phyloP scores from a whole-genome alignment of 176 grass and related monocot species.

The Saccharum spontaneum region DNA sequence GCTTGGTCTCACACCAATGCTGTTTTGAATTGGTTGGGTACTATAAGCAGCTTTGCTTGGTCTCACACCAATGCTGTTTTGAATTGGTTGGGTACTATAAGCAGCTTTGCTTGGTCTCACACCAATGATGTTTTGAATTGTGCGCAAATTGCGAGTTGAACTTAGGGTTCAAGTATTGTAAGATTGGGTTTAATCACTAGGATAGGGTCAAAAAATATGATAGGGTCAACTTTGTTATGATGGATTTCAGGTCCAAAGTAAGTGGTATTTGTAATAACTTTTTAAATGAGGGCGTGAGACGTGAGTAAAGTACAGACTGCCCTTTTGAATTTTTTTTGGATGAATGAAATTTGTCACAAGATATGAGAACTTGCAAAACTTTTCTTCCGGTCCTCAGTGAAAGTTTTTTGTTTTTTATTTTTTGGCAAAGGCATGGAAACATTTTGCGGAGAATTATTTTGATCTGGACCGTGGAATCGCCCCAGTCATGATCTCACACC shows the following conservation, averaged over 20 bases:
- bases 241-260: not conserved
- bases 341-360: not conserved
- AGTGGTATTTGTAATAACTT: not conserved
- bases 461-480: too few relatives aligned
- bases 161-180: not conserved
- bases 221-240: not conserved
- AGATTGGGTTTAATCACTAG: not conserved
- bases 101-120: slow-evolving; percentile 21
- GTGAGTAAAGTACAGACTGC: not conserved
- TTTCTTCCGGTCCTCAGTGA: not conserved
- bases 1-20: too few relatives aligned
- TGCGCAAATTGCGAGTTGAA: slow-evolving; percentile 4
- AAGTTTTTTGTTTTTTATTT: too few relatives aligned
- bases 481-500: too few relatives aligned
- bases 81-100: too few relatives aligned
- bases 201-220: not conserved
- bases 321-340: not conserved
- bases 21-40: too few relatives aligned
- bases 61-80: too few relatives aligned
- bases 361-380: not conserved
- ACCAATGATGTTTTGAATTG: not conserved
- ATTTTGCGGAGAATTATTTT: too few relatives aligned
- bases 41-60: too few relatives aligned
- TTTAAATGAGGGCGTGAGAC: not conserved
- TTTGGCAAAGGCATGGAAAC: too few relatives aligned